These are phyloP conservation scores for Graphiopsis chlorocephala DNA, from an alignment of 2,329 filamentous ascomycete genomes.

Conservation along the genomic window DNA sequence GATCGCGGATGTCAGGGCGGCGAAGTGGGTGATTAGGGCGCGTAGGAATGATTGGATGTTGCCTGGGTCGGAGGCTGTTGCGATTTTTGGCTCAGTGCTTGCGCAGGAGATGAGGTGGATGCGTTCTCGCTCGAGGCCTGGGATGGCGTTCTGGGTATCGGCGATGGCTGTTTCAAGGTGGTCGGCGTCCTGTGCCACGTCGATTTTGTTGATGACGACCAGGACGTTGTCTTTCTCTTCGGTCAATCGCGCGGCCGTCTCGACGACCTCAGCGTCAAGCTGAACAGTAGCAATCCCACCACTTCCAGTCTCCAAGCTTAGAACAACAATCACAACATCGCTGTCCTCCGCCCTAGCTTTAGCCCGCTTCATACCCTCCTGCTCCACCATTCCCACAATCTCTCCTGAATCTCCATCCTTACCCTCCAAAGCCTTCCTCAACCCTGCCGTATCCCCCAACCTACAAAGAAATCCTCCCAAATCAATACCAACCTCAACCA, in stretches of 20 bases:
- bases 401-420: conserved; percentile 1
- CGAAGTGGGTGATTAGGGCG: conserved; percentile 66
- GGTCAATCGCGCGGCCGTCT: conserved; percentile 52
- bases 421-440: conserved; percentile 48
- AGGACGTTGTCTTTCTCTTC: conserved; percentile 53
- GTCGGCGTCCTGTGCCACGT: conserved; percentile 45
- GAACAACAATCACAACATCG: conserved; percentile 78
- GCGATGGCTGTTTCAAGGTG: conserved; percentile 19
- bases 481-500: conserved; percentile 89
- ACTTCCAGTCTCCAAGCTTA: conserved; percentile 62
- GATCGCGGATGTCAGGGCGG: conserved; percentile 60
- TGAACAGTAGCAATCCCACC: conserved; percentile 28
- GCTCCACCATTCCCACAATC: conserved; percentile 70
- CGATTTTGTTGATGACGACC: conserved; percentile 61
- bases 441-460: conserved; percentile 92
- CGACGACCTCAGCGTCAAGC: conserved; percentile 55
- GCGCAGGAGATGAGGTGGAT: conserved; percentile 69
- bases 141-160: conserved; percentile 41
- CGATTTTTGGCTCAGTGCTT: conserved; percentile 24
- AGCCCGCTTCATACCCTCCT: conserved; percentile 86
- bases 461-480: conserved; percentile 85
- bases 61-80: conserved; percentile 58
- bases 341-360: conserved; percentile 77
- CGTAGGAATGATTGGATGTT: conserved; percentile 67
- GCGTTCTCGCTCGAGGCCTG: conserved; percentile 42